Base-by-base conservation (phyloP, 352 stramenopile species). In the Globisporangium spinosum region DNA sequence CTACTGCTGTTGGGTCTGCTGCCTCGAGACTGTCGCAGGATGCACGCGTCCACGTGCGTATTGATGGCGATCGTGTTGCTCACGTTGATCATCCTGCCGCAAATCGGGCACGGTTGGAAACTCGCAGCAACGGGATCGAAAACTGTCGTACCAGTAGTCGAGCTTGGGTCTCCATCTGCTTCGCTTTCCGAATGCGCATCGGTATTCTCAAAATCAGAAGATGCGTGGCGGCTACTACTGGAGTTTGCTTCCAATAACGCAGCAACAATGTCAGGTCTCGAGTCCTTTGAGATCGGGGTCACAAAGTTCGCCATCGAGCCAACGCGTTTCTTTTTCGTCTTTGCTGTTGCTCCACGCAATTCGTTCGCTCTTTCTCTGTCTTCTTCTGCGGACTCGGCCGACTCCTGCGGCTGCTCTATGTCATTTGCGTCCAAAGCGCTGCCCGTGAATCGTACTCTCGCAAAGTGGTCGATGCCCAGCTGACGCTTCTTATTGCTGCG, bases 51-150 rank as follows among this genome's bases (percentile, higher is more conserved):
- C 25, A 92, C 79, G 67, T 92, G 83, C 55, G 73, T 68, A 61
- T 89, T 90, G 64, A 92, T 79, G n/a, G 78, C 69, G 51, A 88
- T 75, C 29, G 76, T 76, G 65, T 77, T 89, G 27, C 65, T 54
- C 9, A 73, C 68, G 61, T 89, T 84, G 55, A 92, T 77, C 23
- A 77, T 67, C 27, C 80, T 78, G 7, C 74, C 70, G 56, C 83
- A 91, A 59, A 91, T 85, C 55, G 83, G 83, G 67, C 83, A 90
- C 8, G 80, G 76, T 47, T 76, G 70, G 49, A 77, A 79, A 25
- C 54, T 68, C 38, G 67, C 34, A 6, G 49, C 34, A 29, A 23
- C 43, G 15, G 29, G 54, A 60, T 60, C 54, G n/a, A 56, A 60
- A 13, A 35, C 12, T 29, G 54, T 51, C 17, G 2, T 12, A 51